Evolutionary conservation across 73 alveolate genomes (phyloP).

Genomic region (Paramecium pentaurelia): DNA sequence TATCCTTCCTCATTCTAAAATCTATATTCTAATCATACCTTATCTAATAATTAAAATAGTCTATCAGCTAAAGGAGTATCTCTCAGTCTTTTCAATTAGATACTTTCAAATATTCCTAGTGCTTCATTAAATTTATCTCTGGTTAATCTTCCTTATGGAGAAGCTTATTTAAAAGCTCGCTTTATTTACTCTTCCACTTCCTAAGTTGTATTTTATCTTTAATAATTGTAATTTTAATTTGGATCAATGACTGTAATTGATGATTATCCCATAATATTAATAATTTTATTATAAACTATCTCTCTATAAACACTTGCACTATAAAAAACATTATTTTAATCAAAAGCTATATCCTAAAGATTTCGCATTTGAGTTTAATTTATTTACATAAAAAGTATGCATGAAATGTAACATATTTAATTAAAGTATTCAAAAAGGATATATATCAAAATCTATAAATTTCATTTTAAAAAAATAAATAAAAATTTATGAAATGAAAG

Average conservation of each 20-base stretch:
- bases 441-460: too few species aligned
- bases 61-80: slow-evolving; percentile 52
- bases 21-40: background rate
- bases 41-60: slow-evolving; percentile 34
- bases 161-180: slow-evolving; percentile 10
- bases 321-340: too few species aligned
- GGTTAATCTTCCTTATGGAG: slow-evolving; percentile 23
- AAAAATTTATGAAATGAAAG: too few species aligned
- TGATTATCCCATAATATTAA: slow-evolving; percentile 5
- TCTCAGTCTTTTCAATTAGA: slow-evolving; percentile 38
- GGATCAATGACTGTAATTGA: slow-evolving; percentile 3
- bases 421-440: too few species aligned
- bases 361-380: too few species aligned
- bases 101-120: slow-evolving; percentile 35
- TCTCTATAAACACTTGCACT: too few species aligned
- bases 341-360: background rate
- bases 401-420: too few species aligned
- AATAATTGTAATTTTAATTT: background rate
- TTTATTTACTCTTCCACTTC: slow-evolving; percentile 42
- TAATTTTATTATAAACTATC: too few species aligned
- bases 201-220: background rate
- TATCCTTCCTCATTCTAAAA: background rate
- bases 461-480: too few species aligned
- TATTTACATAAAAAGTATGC: too few species aligned
- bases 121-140: slow-evolving; percentile 58